Evolutionary conservation across 331 rosid species (phyloP), one percentile per base, ranked within the genome.

Genomic region (Telfairia occidentalis): DNA sequence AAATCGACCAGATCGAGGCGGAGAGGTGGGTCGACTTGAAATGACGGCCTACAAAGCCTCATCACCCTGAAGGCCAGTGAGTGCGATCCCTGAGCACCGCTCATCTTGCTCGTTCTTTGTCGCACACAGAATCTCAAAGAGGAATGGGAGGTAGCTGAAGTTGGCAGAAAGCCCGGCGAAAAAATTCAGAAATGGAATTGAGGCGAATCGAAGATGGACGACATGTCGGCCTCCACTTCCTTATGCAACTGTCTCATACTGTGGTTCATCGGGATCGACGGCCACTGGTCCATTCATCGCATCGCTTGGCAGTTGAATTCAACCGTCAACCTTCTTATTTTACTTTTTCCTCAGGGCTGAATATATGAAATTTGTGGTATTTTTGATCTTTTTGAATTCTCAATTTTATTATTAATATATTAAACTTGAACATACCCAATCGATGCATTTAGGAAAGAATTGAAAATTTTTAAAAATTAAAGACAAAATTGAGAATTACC

Each of bases 11-110:
- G 93, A 83, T 91, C 89, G 73, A 95, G 84, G 3, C 89, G 96
- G 78, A 95, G 90, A 37, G 96, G 97, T 57, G 96, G 90, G 26
- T 95, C 98, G 11, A 85, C 87, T 64, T 90, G 96, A 83, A 90
- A 90, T 1, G 97, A 91, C 9, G 98, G 97, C 59, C 90, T 82
- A 78, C 98, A 91, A 0, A 95, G 89, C 74, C 98, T 77, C 97
- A 91, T 95, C 7, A 95, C 98, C 46, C 98, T 85, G 85, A 95
- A 95, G 9, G 96, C 97, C 40, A 95, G 77, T 0, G 97, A 84
- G 57, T 94, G 98, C 55, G 96, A 67, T 71, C 90, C 92, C 73
- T 84, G 88, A 34, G 84, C 84, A 42, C 74, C 65, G 78, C 80
- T 80, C 85, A 75, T 80, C 66, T 75, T 24, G 35, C 30, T 49